A percentile compares a stretch with the other conserved stretches of the same genome.
Conservation (phyloP, 257 asterid species). For the Ajuga chamaepitys region DNA sequence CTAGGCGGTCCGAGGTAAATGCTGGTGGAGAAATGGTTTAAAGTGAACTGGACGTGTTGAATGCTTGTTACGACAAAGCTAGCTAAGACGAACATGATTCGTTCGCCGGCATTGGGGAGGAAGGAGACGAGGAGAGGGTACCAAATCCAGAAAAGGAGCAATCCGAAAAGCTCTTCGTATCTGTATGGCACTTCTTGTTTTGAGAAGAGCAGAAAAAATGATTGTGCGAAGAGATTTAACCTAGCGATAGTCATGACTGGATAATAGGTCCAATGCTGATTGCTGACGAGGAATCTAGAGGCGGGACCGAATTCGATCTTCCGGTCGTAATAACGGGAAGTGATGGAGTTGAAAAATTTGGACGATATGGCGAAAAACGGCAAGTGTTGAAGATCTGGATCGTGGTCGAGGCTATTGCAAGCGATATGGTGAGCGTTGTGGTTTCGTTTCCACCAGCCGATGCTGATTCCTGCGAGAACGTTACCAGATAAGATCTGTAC, state of each 20-base stretch:
- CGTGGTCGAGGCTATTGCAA: conserved; percentile 75
- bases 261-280: conserved; percentile 77
- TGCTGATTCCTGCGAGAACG: conserved; percentile 76
- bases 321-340: conserved; percentile 51
- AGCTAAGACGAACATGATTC: conserved; percentile 40
- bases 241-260: conserved; percentile 86
- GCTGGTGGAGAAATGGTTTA: conserved; percentile 70
- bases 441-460: conserved; percentile 87
- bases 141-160: conserved; percentile 76
- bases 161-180: conserved; percentile 47
- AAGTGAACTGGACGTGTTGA: conserved; percentile 74
- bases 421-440: conserved; percentile 92
- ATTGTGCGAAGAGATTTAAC: conserved; percentile 61
- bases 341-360: conserved; percentile 52
- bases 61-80: conserved; percentile 59
- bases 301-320: conserved; percentile 43
- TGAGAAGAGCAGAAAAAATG: conserved; percentile 44
- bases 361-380: conserved; percentile 73
- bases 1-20: conserved; percentile 60
- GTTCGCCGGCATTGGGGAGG: conserved; percentile 62
- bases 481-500: conserved; percentile 61
- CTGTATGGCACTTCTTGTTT: conserved; percentile 46
- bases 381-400: conserved; percentile 85
- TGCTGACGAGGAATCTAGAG: conserved; percentile 53
- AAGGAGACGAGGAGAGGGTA: conserved; percentile 67